Evolutionary conservation across 768 basidiomycete species (phyloP).

Genomic region (Austroboletus eburneus): DNA sequence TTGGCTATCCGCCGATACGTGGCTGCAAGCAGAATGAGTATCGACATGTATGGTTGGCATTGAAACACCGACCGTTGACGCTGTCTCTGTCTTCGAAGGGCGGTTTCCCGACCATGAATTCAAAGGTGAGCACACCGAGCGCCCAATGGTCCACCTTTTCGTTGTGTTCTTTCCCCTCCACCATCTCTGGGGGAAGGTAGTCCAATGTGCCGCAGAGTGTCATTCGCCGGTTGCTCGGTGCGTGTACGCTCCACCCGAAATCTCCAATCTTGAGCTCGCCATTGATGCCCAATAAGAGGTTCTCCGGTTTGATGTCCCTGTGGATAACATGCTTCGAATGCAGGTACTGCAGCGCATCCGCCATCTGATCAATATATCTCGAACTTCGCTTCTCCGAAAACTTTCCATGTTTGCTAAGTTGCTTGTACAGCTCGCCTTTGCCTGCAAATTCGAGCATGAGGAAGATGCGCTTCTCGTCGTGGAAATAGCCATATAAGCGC

Average conservation of each 20-base stretch:
- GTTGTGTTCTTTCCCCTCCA: slow-evolving; percentile 84
- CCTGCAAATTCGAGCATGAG: slow-evolving; percentile 98
- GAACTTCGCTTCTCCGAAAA: slow-evolving; percentile 88
- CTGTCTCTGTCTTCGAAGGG: slow-evolving; percentile 86
- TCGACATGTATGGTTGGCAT: neutral
- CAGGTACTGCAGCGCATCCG: slow-evolving; percentile 88
- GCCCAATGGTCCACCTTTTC: slow-evolving; percentile 97
- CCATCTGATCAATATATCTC: slow-evolving; percentile 96
- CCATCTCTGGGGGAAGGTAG: slow-evolving; percentile 98
- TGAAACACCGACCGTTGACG: slow-evolving; percentile 56
- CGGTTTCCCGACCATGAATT: slow-evolving; percentile 83
- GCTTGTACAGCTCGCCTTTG: slow-evolving; percentile 96
- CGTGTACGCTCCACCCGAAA: slow-evolving; percentile 98
- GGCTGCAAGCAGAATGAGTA: slow-evolving; percentile 40
- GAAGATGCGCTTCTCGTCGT: slow-evolving; percentile 96
- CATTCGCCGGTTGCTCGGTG: slow-evolving; percentile 82
- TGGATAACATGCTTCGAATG: slow-evolving; percentile 98
- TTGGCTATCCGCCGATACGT: slow-evolving; percentile 87
- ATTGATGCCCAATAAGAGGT: slow-evolving; percentile 88
- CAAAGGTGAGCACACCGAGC: slow-evolving; percentile 92
- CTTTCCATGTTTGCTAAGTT: slow-evolving; percentile 77
- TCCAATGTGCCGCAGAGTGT: slow-evolving; percentile 96
- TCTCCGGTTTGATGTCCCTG: slow-evolving; percentile 98
- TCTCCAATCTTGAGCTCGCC: slow-evolving; percentile 98
- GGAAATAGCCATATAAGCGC: slow-evolving; percentile 94